Percentiles rank a stretch among this genome's conserved stretches.
These are phyloP conservation scores for Suhomyces sp. DNA, from an alignment of 805 yeast species.

Conservation along the genomic window DNA sequence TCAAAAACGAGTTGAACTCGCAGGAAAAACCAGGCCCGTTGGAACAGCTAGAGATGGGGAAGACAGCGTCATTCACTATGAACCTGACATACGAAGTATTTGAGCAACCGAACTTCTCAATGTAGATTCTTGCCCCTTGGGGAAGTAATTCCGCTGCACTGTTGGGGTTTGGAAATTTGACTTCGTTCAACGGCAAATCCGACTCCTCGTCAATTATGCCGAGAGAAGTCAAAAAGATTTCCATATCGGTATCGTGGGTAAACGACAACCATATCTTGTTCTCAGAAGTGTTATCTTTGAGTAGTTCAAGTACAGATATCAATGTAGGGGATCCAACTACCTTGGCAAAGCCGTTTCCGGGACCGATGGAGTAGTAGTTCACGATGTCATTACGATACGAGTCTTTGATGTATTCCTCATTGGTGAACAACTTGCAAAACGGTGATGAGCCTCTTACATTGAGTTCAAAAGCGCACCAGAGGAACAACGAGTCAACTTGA, in stretches of 20 bases:
- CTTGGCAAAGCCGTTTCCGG: slow-evolving; percentile 10
- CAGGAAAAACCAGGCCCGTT: slow-evolving; percentile 19
- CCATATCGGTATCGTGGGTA: slow-evolving; percentile 16
- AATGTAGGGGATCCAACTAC: slow-evolving; percentile 8
- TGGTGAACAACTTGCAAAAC: slow-evolving; percentile 13
- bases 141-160: slow-evolving; percentile 12
- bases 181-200: slow-evolving; percentile 9
- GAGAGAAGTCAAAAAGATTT: slow-evolving; percentile 9
- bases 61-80: slow-evolving; percentile 13
- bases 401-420: slow-evolving; percentile 11
- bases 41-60: slow-evolving; percentile 11
- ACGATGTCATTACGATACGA: slow-evolving; percentile 10
- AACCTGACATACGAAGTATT: slow-evolving; percentile 9
- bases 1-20: slow-evolving; percentile 24
- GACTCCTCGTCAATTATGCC: slow-evolving; percentile 9
- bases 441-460: slow-evolving; percentile 12
- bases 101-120: slow-evolving; percentile 11
- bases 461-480: slow-evolving; percentile 15
- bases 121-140: slow-evolving; percentile 12
- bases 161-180: slow-evolving; percentile 8
- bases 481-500: slow-evolving; percentile 10
- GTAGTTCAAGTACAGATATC: slow-evolving; percentile 10
- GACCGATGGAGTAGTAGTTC: slow-evolving; percentile 13
- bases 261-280: slow-evolving; percentile 14
- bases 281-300: slow-evolving; percentile 9